phyloP scores from a whole-genome alignment of 2,329 filamentous ascomycete genomes.

The Chrysoporthe deuterocubensis region DNA sequence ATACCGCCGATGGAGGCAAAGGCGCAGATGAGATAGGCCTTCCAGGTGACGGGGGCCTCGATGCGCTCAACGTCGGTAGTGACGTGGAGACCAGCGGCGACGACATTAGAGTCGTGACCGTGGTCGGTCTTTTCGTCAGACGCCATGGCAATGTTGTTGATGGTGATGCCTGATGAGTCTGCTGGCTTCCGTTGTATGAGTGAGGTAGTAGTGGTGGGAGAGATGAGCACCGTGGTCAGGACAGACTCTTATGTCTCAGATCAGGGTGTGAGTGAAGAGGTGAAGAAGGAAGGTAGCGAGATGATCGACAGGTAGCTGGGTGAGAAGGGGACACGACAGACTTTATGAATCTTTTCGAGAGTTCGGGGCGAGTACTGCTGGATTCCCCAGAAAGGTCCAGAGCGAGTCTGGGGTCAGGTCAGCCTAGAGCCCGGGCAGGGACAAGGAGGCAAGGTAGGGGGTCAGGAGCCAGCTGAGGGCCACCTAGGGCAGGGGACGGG shows the following conservation, averaged over 20 bases:
- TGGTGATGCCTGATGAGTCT: slow-evolving; percentile 7
- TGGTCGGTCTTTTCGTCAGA: slow-evolving; percentile 19
- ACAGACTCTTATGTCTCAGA: not conserved
- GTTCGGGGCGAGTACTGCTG: not conserved
- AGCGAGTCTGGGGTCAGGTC: not conserved
- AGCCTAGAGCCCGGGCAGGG: not conserved
- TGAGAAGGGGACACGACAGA: not conserved
- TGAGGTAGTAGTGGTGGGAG: not conserved
- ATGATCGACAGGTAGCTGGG: not conserved
- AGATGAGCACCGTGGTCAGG: no score
- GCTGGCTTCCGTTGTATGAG: not conserved
- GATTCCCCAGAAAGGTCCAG: slow-evolving; percentile 2
- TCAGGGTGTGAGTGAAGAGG: not conserved
- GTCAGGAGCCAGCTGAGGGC: not conserved
- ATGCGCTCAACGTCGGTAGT: slow-evolving; percentile 61
- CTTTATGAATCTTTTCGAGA: slow-evolving; percentile 13
- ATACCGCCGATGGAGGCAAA: slow-evolving; percentile 75
- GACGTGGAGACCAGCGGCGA: slow-evolving; percentile 41
- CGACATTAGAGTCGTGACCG: slow-evolving; percentile 11
- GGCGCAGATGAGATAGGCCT: slow-evolving; percentile 71
- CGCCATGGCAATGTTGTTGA: slow-evolving; percentile 15
- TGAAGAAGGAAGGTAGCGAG: slow-evolving; percentile 1
- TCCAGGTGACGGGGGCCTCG: slow-evolving; percentile 70
- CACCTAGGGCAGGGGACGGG: not conserved
- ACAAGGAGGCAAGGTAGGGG: not conserved